These are phyloP conservation scores for Neonectria ditissima DNA, from an alignment of 2,329 filamentous ascomycete genomes.

Conservation along the genomic window DNA sequence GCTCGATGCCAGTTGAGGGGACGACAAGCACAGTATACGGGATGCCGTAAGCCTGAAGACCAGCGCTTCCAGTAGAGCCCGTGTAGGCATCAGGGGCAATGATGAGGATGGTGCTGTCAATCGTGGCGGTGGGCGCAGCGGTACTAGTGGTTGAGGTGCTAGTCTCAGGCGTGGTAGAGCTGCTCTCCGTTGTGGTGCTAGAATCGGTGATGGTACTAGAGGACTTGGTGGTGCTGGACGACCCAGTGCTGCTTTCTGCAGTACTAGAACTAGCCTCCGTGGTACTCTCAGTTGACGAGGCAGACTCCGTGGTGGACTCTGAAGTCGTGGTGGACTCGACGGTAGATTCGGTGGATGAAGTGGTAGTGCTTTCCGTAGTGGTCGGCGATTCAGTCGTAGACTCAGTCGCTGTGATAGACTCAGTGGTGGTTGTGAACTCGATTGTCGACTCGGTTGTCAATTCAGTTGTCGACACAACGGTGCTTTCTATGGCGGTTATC, in stretches of 20 bases:
- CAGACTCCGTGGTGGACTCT: not conserved
- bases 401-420: not conserved
- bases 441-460: too few relatives aligned
- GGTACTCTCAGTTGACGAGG: not conserved
- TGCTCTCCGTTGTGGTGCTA: not conserved
- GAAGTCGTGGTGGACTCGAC: not conserved
- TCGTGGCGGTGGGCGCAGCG: slow-evolving; percentile 4
- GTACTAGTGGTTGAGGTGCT: slow-evolving; percentile 1
- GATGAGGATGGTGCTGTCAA: slow-evolving; percentile 24
- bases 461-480: too few relatives aligned
- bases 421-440: not conserved
- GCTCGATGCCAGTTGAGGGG: slow-evolving; percentile 14
- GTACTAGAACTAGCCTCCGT: not conserved
- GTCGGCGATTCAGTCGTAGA: not conserved
- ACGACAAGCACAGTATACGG: slow-evolving; percentile 29
- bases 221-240: not conserved
- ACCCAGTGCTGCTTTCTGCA: too few relatives aligned
- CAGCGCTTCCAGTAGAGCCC: slow-evolving; percentile 11
- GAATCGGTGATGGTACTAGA: not conserved
- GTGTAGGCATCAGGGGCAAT: slow-evolving; percentile 18
- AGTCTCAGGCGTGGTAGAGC: not conserved
- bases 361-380: not conserved
- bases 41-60: slow-evolving; percentile 34
- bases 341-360: not conserved
- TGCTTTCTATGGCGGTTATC: too few relatives aligned